Evolutionary conservation across 2,329 filamentous ascomycete species (phyloP), one percentile per base, ranked within the genome.

Genomic region (Fusarium oligoseptatum): DNA sequence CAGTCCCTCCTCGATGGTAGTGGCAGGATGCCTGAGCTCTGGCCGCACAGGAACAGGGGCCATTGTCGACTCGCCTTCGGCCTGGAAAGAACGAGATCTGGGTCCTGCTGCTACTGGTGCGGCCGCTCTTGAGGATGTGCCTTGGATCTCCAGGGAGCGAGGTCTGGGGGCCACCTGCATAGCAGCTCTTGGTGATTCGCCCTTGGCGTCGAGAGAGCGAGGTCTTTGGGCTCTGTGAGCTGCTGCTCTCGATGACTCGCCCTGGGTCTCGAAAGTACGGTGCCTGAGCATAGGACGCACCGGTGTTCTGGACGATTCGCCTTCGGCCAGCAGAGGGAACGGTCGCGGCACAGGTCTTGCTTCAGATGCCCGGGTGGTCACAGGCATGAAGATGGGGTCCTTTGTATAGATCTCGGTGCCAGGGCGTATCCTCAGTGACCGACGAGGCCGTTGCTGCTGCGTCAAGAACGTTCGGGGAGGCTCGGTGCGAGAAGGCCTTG

Each of bases 361-460:
- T 48, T 77, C 76, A 27, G 32, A 43, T 4, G 73, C 34, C 22
- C 76, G 68, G 48, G 75, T 78, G n/a, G 70, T 62, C 27, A 64
- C 76, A 22, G 76, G 76, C 17, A 63, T 65, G 55, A 77, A 78
- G 50, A 78, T 78, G 14, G 76, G 71, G 34, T 78, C 76, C 58
- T 78, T 78, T 5, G 69, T 76, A 11, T 76, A 78, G n/a, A 78
- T 66, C 61, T 78, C 76, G 39, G 76, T 78, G 12, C 69, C 73
- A 6, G 76, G 76, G 15, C 76, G 76, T 50, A 73, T 62, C 24
- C 70, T 78, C 15, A 68, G 20, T 14, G 76, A 69, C 45, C 69
- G 68, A 36, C 75, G 60, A 39, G 73, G 71, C 11, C 69, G 67
- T 45, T 78, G 76, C 56, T 76, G 68, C 60, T 77, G 76, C 7